Conservation (phyloP, 2,329 filamentous ascomycete genomes). For the Coniochaeta hoffmannii region DNA sequence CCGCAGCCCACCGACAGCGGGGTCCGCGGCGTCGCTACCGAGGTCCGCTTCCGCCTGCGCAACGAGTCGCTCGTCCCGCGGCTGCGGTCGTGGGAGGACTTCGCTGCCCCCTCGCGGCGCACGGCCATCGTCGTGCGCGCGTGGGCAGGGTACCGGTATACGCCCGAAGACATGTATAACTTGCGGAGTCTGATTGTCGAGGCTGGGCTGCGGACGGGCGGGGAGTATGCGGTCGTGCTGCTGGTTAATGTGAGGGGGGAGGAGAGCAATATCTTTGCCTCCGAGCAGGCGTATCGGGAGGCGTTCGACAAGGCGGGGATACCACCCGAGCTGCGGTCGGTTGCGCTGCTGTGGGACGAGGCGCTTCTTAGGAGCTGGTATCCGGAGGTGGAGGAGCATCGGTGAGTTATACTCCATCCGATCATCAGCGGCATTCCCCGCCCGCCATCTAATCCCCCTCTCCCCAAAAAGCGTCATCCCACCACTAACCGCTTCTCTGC, state of each 20-base stretch:
- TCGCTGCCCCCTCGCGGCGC: constrained; percentile 17
- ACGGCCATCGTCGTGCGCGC: constrained; percentile 20
- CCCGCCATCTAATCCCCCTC: too few relatives aligned
- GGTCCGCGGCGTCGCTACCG: constrained; percentile 8
- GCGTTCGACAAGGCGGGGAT: constrained; percentile 41
- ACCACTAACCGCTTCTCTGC: background rate
- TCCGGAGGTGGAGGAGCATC: constrained; percentile 47
- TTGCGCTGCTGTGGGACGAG: constrained; percentile 65
- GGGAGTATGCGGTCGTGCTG: constrained; percentile 56
- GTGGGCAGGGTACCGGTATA: constrained; percentile 45
- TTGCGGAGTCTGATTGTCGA: constrained; percentile 59
- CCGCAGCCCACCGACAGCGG: too few relatives aligned
- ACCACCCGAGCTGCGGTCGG: constrained; percentile 59
- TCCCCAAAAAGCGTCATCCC: background rate
- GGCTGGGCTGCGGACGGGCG: constrained; percentile 50
- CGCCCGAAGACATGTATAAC: constrained; percentile 52
- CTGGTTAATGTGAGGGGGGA: constrained; percentile 55
- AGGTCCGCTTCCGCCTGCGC: constrained; percentile 10
- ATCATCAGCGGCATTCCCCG: too few relatives aligned
- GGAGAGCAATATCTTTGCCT: constrained; percentile 46
- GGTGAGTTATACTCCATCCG: constrained; percentile 15
- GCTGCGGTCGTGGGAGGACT: constrained; percentile 20
- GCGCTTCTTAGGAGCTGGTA: constrained; percentile 61
- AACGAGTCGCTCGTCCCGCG: constrained; percentile 13
- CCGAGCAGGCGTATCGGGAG: constrained; percentile 41